These are phyloP conservation scores for Isatis lusitanica DNA, from an alignment of 441 rosid genomes.

Conservation along the genomic window DNA sequence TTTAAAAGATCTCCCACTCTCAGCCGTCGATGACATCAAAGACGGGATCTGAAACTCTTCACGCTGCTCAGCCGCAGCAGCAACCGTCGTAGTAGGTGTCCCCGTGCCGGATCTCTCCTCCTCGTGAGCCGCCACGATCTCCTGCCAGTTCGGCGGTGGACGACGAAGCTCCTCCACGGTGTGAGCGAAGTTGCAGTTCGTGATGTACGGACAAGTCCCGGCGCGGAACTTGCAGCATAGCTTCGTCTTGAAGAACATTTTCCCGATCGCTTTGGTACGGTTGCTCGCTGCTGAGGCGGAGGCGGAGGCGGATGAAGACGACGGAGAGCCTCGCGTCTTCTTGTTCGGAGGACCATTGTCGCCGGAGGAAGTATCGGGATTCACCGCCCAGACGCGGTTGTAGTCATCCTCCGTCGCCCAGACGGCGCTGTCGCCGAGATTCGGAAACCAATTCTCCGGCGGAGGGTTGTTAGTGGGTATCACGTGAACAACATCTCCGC, in stretches of 20 bases:
- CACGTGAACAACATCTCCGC: constrained; percentile 74
- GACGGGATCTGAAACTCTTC: constrained; percentile 92
- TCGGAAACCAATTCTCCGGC: constrained; percentile 65
- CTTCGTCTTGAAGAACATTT: constrained; percentile 94
- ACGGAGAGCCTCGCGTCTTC: constrained; percentile 56
- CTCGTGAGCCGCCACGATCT: constrained; percentile 72
- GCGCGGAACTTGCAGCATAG: constrained; percentile 79
- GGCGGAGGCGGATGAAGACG: constrained; percentile 37
- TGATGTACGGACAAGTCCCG: constrained; percentile 82
- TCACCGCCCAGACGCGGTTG: constrained; percentile 59
- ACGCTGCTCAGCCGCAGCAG: constrained; percentile 43
- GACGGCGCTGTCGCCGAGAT: constrained; percentile 49
- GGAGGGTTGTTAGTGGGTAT: constrained; percentile 50
- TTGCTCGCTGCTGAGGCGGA: constrained; percentile 47
- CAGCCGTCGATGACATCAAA: constrained; percentile 57
- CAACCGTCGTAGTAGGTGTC: constrained; percentile 56
- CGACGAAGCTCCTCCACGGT: constrained; percentile 93
- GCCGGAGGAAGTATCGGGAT: constrained; percentile 42
- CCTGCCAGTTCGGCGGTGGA: constrained; percentile 95
- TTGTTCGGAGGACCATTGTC: constrained; percentile 68
- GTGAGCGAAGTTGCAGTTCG: constrained; percentile 93
- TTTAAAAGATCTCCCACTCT: constrained; percentile 74
- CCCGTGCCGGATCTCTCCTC: constrained; percentile 44
- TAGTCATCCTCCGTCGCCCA: constrained; percentile 95
- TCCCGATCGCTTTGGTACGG: constrained; percentile 73